Evolutionary conservation across 441 rosid genomes (phyloP), one percentile per base, ranked within the genome.

Genomic region (Populus hybrid): DNA sequence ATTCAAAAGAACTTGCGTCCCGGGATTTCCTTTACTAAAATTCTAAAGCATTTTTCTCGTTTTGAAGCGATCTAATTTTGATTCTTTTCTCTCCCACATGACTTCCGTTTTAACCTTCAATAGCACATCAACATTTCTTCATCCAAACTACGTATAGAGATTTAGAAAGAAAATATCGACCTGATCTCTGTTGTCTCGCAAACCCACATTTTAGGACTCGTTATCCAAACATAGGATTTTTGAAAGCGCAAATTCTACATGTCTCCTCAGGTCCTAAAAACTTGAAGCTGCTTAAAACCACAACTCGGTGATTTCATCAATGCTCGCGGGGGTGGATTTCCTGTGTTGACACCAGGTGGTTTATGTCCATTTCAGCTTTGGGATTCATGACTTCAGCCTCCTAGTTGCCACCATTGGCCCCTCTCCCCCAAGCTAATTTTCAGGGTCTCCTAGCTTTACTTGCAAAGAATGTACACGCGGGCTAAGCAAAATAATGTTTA

Each of bases 31-130:
- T 53, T 69, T 14, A 61, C 6, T 23, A 63, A 70, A 36, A 18
- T 9, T 53, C 74, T 32, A 9, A 26, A 50, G 71, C 32, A 28
- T 71, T 21, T 18, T 57, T 57, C 7, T 26, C 16, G 6, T 26
- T 30, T 36, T 42, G n/a, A 19, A 28, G 67, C 24, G 5, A 1
- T 21, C 36, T 36, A 23, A 18, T 21, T 66, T 69, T 10, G 74
- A 34, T 42, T 12, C 63, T 32, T 14, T 34, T 12, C 26, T 34
- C 61, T 65, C 78, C 50, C 71, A 65, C 86, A n/a, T 75, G 75
- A 19, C 28, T 42, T 3, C 0, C 10, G 50, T 42, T 3, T 42
- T 3, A 42, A 42, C 14, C 9, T 2, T 42, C 0, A 36, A 9
- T 36, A 38, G 12, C 42, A 42, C 4, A 11, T 42, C 50, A 42